Percentiles rank a stretch among this genome's conserved stretches.
phyloP scores from a whole-genome alignment of 2,329 filamentous ascomycete species.

The Trichoderma afroharzianum region DNA sequence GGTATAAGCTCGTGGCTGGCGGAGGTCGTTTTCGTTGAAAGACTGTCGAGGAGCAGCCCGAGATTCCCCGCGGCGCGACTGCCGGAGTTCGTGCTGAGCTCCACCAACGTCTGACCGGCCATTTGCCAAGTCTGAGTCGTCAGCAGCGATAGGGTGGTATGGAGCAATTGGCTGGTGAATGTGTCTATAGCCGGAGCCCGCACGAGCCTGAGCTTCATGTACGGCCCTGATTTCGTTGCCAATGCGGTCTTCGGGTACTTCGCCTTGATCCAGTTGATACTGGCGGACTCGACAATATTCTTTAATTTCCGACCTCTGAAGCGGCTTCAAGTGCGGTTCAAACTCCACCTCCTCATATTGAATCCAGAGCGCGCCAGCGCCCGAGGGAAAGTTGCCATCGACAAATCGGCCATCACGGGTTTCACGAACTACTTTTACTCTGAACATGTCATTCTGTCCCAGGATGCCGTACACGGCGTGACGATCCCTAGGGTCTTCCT shows the following conservation, averaged over 20 bases:
- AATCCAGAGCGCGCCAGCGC: constrained; percentile 60
- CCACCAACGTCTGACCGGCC: constrained; percentile 19
- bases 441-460: constrained; percentile 61
- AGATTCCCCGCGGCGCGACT: constrained; percentile 40
- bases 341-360: constrained; percentile 59
- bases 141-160: constrained; percentile 25
- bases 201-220: constrained; percentile 46
- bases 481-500: constrained; percentile 45
- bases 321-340: constrained; percentile 49
- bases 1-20: constrained; percentile 2
- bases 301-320: constrained; percentile 56
- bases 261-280: constrained; percentile 53
- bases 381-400: constrained; percentile 57
- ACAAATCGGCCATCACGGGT: constrained; percentile 58
- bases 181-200: constrained; percentile 31
- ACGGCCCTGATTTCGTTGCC: constrained; percentile 53
- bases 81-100: constrained; percentile 40
- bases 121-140: constrained; percentile 14
- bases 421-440: constrained; percentile 58
- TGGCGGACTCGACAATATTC: constrained; percentile 62
- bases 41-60: constrained; percentile 29
- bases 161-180: constrained; percentile 19
- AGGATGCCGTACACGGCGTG: constrained; percentile 63
- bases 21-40: constrained; percentile 22
- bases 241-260: constrained; percentile 44